These are phyloP conservation scores for Cladophialophora bantiana DNA, from an alignment of 2,329 filamentous ascomycete species.

Conservation along the genomic window DNA sequence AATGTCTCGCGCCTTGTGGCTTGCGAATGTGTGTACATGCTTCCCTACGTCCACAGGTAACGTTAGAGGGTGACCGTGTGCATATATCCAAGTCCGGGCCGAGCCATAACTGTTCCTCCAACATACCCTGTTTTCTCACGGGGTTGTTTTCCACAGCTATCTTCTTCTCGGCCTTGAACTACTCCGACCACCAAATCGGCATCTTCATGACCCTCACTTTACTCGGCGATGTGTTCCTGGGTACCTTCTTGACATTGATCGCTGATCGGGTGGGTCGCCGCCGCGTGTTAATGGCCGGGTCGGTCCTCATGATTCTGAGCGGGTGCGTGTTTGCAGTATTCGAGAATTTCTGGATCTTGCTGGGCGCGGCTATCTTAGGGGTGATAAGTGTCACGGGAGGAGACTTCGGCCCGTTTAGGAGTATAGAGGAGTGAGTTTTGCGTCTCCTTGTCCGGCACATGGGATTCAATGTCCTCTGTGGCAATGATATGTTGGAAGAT, in stretches of 20 bases:
- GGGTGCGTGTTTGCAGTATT: constrained; percentile 63
- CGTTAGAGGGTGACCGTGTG: neutral
- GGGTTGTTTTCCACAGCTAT: constrained; percentile 54
- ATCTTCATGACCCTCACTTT: constrained; percentile 72
- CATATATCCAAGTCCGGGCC: constrained; percentile 1
- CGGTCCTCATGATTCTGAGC: constrained; percentile 62
- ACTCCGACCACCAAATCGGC: constrained; percentile 62
- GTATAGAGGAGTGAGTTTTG: constrained; percentile 62
- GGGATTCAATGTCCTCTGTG: neutral
- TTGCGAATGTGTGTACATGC: constrained; percentile 7
- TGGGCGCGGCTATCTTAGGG: constrained; percentile 65
- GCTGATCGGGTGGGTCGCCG: constrained; percentile 65
- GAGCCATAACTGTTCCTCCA: neutral
- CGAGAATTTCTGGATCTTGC: constrained; percentile 65
- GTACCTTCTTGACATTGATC: constrained; percentile 64
- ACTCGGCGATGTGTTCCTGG: constrained; percentile 65
- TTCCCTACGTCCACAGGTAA: neutral
- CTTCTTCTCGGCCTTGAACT: constrained; percentile 60
- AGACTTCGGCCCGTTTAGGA: constrained; percentile 69
- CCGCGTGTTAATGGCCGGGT: constrained; percentile 61
- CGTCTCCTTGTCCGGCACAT: neutral
- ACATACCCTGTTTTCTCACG: neutral
- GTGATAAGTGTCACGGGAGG: constrained; percentile 69
- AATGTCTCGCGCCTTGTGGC: constrained; percentile 13
- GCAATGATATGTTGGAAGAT: neutral